Percentiles rank a stretch among this genome's conserved stretches.
phyloP scores from a whole-genome alignment of 805 yeast species.

The Yueomyces sp. region DNA sequence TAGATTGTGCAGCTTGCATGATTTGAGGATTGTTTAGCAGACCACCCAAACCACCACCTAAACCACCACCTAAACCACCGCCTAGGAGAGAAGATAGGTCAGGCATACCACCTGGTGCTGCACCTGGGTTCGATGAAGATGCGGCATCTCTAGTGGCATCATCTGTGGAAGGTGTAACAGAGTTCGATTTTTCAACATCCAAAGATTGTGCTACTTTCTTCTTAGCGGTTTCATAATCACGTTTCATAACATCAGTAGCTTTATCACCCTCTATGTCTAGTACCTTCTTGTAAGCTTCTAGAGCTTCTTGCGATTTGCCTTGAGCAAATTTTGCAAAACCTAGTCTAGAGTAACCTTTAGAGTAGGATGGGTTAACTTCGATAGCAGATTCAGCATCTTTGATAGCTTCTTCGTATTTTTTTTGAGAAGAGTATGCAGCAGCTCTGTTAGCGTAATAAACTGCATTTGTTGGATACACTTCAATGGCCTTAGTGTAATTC shows the following conservation, averaged over 20 bases:
- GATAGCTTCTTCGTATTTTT: slow-evolving; percentile 64
- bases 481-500: slow-evolving; percentile 72
- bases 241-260: slow-evolving; percentile 80
- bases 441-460: slow-evolving; percentile 90
- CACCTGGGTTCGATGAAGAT: neutral
- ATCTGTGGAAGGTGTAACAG: slow-evolving; percentile 8
- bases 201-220: slow-evolving; percentile 70
- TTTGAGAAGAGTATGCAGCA: slow-evolving; percentile 79
- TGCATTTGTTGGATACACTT: slow-evolving; percentile 54
- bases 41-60: slow-evolving; percentile 49
- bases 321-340: slow-evolving; percentile 91
- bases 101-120: slow-evolving; percentile 43
- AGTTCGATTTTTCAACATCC: slow-evolving; percentile 22
- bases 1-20: slow-evolving; percentile 75
- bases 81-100: slow-evolving; percentile 53
- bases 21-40: slow-evolving; percentile 85
- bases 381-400: slow-evolving; percentile 77
- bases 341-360: slow-evolving; percentile 89
- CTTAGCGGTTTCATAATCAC: slow-evolving; percentile 90
- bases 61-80: slow-evolving; percentile 36
- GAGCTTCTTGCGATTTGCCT: slow-evolving; percentile 81
- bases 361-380: slow-evolving; percentile 59
- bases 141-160: slow-evolving; percentile 13
- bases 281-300: slow-evolving; percentile 84
- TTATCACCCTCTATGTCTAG: slow-evolving; percentile 74